phyloP scores from a whole-genome alignment of 2,329 filamentous ascomycete species.

The Botryotinia globosa region DNA sequence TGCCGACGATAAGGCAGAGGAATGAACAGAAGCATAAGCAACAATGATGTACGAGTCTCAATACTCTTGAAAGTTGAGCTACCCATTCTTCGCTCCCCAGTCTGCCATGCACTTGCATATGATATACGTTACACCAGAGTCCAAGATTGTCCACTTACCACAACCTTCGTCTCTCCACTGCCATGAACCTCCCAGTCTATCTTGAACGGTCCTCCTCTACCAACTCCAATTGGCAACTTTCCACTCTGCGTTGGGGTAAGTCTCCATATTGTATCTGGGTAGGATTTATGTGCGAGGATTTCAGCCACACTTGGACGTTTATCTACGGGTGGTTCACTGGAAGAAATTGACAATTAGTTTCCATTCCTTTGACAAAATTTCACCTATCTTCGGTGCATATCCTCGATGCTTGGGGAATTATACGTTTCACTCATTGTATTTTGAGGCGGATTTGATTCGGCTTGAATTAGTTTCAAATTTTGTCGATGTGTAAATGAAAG shows the following conservation, averaged over 20 bases:
- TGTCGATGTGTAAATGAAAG: neutral
- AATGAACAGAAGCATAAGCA: neutral
- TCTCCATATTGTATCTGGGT: conserved; percentile 63
- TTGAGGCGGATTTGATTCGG: neutral
- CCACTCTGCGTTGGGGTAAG: conserved; percentile 65
- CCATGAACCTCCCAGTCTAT: conserved; percentile 82
- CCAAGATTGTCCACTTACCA: conserved; percentile 48
- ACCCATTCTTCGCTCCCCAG: conserved; percentile 6
- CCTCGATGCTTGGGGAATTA: neutral
- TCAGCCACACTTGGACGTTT: conserved; percentile 49
- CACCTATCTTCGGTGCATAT: neutral
- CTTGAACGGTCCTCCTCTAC: conserved; percentile 70
- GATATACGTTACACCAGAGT: neutral
- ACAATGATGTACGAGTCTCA: neutral
- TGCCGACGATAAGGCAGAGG: neutral
- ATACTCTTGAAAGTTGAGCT: neutral
- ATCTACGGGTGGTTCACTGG: conserved; percentile 13
- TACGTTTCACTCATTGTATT: conserved; percentile 5
- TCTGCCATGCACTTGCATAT: neutral
- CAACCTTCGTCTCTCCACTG: conserved; percentile 65
- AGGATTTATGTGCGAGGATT: conserved; percentile 64
- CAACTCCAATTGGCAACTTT: conserved; percentile 61
- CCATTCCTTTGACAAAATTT: neutral
- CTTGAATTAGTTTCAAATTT: neutral
- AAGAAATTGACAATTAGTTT: conserved; percentile 2